Evolutionary conservation across 148 eudicot species (phyloP).

Genomic region (Linanthus parryae): DNA sequence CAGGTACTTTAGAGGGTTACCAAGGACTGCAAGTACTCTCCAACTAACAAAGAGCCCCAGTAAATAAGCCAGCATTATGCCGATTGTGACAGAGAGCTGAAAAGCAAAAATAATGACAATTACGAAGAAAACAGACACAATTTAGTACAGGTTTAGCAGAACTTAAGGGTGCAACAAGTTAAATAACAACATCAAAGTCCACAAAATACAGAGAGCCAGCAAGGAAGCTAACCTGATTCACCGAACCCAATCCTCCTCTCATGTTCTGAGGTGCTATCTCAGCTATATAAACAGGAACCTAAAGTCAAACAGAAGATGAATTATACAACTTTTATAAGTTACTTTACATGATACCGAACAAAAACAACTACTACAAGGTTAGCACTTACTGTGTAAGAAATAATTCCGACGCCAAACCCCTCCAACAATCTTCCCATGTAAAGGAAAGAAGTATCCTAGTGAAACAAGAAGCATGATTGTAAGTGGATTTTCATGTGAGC

Average conservation of each 20-base stretch:
- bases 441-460: constrained; percentile 79
- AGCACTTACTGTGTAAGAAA: constrained; percentile 67
- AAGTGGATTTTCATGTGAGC: too few relatives aligned
- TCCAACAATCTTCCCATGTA: constrained; percentile 92
- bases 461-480: constrained; percentile 1
- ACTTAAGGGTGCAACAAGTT: background rate
- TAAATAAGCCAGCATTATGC: constrained; percentile 86
- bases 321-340: background rate
- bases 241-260: constrained; percentile 91
- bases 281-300: constrained; percentile 98
- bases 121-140: constrained; percentile 2
- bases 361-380: background rate
- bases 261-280: constrained; percentile 92
- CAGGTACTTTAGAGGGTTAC: constrained; percentile 26
- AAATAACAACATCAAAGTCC: background rate
- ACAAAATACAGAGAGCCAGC: background rate
- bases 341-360: background rate
- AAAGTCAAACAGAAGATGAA: constrained; percentile 6
- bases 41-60: constrained; percentile 83
- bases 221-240: constrained; percentile 66
- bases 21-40: constrained; percentile 85
- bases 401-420: constrained; percentile 97
- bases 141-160: background rate
- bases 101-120: too few relatives aligned
- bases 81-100: constrained; percentile 90